A percentile compares a stretch with the other conserved stretches of the same genome.
These are phyloP conservation scores for Juglanconis sp. DNA, from an alignment of 2,329 filamentous ascomycete species.

Conservation along the genomic window DNA sequence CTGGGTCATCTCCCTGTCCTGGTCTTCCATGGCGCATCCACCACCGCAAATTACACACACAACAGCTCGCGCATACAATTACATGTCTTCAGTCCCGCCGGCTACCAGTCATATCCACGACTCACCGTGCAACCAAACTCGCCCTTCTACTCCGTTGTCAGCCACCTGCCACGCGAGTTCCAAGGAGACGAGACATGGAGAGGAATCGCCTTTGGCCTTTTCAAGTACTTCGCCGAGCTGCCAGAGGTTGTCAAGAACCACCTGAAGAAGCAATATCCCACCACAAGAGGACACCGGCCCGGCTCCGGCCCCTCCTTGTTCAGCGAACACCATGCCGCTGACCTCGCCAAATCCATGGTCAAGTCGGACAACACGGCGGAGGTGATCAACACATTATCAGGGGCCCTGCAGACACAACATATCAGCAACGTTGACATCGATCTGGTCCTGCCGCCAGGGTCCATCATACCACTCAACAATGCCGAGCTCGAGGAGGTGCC, in stretches of 20 bases:
- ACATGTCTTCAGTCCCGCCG: conserved; percentile 86
- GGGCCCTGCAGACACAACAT: conserved; percentile 76
- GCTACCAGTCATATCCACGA: conserved; percentile 84
- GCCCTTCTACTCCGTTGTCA: conserved; percentile 84
- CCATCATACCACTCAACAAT: conserved; percentile 63
- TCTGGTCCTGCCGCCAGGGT: conserved; percentile 75
- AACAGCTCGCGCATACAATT: conserved; percentile 93
- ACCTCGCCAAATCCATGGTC: conserved; percentile 80
- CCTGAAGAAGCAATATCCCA: conserved; percentile 58
- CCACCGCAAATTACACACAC: conserved; percentile 79
- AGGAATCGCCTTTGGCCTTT: conserved; percentile 84
- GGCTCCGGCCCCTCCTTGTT: conserved; percentile 70
- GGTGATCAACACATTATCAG: conserved; percentile 69
- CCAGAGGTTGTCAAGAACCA: conserved; percentile 71
- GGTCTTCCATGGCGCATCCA: conserved; percentile 88
- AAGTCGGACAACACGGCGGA: conserved; percentile 74
- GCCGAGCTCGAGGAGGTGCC: conserved; percentile 58
- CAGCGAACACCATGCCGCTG: conserved; percentile 87
- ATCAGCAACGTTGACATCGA: conserved; percentile 85
- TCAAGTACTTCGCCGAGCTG: conserved; percentile 91
- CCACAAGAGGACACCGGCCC: conserved; percentile 53
- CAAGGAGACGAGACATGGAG: conserved; percentile 93
- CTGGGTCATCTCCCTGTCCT: conserved; percentile 79
- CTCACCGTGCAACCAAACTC: conserved; percentile 92
- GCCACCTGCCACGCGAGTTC: conserved; percentile 84